A percentile compares a stretch with the other conserved stretches of the same genome.
phyloP scores from a whole-genome alignment of 1,284 basidiomycete genomes.

The Ceratobasidium sp. region DNA sequence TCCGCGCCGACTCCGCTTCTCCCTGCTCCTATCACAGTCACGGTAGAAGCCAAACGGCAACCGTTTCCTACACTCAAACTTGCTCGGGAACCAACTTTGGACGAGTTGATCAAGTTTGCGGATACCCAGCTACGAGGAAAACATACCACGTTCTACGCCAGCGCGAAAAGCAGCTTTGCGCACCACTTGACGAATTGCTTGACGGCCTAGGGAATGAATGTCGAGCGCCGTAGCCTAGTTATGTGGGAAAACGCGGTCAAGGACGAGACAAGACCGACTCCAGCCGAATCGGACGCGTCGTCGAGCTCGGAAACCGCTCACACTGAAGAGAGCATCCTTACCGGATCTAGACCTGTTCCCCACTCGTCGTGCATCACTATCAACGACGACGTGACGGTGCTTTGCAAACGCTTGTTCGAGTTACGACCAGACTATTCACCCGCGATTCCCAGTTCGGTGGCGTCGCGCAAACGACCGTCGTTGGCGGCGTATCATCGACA shows the following conservation, averaged over 20 bases:
- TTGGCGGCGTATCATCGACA: constrained; percentile 72
- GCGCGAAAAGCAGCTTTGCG: constrained; percentile 82
- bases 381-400: constrained; percentile 82
- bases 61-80: constrained; percentile 56
- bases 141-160: constrained; percentile 82
- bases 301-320: background rate
- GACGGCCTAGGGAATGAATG: constrained; percentile 93
- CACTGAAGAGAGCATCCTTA: background rate
- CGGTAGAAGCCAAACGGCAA: constrained; percentile 54
- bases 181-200: constrained; percentile 90
- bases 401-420: constrained; percentile 73
- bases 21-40: constrained; percentile 49
- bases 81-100: constrained; percentile 74
- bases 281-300: background rate
- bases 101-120: constrained; percentile 78
- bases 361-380: constrained; percentile 75
- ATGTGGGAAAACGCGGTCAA: constrained; percentile 37
- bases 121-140: constrained; percentile 78
- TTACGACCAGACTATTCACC: constrained; percentile 53
- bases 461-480: constrained; percentile 72
- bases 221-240: constrained; percentile 61
- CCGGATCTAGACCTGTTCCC: constrained; percentile 23
- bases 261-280: background rate
- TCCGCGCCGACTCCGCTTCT: constrained; percentile 51
- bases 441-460: constrained; percentile 48